Evolutionary conservation across 306 rosid species (phyloP).

Genomic region (Pterocarpus santalinus): DNA sequence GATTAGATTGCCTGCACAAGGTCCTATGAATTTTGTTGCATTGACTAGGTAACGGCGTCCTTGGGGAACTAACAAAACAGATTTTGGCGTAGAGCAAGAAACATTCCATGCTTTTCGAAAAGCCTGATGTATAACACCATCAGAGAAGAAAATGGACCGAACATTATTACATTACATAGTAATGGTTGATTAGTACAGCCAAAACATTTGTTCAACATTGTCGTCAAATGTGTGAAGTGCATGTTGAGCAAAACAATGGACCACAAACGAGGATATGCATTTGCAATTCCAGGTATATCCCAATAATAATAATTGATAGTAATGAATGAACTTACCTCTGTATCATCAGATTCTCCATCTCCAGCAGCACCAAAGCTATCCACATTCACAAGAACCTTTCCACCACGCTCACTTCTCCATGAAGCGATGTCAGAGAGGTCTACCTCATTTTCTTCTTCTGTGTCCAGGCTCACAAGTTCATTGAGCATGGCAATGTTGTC

Average conservation of each 20-base stretch:
- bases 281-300: not conserved
- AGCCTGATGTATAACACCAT: conserved; percentile 66
- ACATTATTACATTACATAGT: not conserved
- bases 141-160: conserved; percentile 47
- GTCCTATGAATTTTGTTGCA: conserved; percentile 88
- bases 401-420: conserved; percentile 86
- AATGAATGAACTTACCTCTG: conserved; percentile 64
- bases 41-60: conserved; percentile 77
- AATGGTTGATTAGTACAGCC: not conserved
- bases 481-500: conserved; percentile 60
- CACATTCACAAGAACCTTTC: conserved; percentile 89
- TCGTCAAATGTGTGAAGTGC: conserved; percentile 20
- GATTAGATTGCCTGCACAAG: conserved; percentile 71
- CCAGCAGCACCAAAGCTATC: conserved; percentile 94
- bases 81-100: conserved; percentile 78
- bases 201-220: conserved; percentile 22
- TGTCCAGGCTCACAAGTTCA: conserved; percentile 63
- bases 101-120: conserved; percentile 82
- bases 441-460: conserved; percentile 65
- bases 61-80: conserved; percentile 86
- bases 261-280: conserved; percentile 5
- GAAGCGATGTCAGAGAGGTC: conserved; percentile 65
- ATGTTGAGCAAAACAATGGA: conserved; percentile 31
- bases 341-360: conserved; percentile 86
- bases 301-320: not conserved